Conservation (phyloP, 2,329 filamentous ascomycete species). For the Conoideocrella luteorostrata region DNA sequence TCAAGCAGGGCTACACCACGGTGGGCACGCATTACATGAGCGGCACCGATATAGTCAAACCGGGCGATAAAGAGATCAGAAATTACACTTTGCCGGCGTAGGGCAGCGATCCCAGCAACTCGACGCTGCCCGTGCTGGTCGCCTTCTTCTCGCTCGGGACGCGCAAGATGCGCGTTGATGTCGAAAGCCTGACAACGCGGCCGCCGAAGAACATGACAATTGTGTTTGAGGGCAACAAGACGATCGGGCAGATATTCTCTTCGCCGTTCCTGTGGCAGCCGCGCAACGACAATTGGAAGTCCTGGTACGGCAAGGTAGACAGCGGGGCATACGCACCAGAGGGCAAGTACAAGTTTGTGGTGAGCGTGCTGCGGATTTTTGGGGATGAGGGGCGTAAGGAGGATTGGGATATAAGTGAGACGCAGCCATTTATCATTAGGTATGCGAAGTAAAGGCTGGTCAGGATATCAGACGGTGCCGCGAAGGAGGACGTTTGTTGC, state of each 20-base stretch:
- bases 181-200: slow-evolving; percentile 30
- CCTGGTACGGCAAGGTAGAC: slow-evolving; percentile 39
- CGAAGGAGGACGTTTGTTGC: too few relatives aligned
- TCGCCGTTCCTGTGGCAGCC: slow-evolving; percentile 30
- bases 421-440: slow-evolving; percentile 34
- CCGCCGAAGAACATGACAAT: slow-evolving; percentile 17
- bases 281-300: slow-evolving; percentile 15
- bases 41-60: slow-evolving; percentile 9
- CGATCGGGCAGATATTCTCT: slow-evolving; percentile 32
- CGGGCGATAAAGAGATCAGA: slow-evolving; percentile 21
- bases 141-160: slow-evolving; percentile 38
- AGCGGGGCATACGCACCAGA: slow-evolving; percentile 38
- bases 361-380: slow-evolving; percentile 42
- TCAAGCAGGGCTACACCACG: slow-evolving; percentile 15
- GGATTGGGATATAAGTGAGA: slow-evolving; percentile 40
- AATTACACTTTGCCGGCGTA: slow-evolving; percentile 34
- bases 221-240: slow-evolving; percentile 28
- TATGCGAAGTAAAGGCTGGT: slow-evolving; percentile 29
- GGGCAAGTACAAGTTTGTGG: slow-evolving; percentile 41
- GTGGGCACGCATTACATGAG: slow-evolving; percentile 25
- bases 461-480: too few relatives aligned
- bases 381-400: slow-evolving; percentile 33
- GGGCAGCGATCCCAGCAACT: slow-evolving; percentile 23
- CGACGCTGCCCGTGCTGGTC: slow-evolving; percentile 30
- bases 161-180: slow-evolving; percentile 33